phyloP scores from a whole-genome alignment of 2,329 filamentous ascomycete species.

The Amylocarpus encephaloides region DNA sequence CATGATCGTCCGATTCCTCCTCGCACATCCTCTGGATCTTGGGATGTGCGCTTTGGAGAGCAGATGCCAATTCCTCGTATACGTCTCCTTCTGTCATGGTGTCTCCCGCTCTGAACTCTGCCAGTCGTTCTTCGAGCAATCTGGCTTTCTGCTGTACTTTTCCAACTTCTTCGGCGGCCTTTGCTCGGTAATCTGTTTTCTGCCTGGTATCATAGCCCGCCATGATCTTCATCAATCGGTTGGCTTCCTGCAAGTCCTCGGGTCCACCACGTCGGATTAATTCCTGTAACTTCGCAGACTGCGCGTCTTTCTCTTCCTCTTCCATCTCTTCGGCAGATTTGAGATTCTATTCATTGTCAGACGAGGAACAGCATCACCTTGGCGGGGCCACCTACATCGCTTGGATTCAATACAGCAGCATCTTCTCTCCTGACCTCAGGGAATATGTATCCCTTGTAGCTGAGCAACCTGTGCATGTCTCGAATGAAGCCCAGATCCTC shows the following conservation, averaged over 20 bases:
- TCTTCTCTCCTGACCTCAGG: slow-evolving; percentile 89
- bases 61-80: slow-evolving; percentile 78
- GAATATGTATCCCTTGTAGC: slow-evolving; percentile 96
- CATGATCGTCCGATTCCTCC: slow-evolving; percentile 93
- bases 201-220: slow-evolving; percentile 91
- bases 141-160: slow-evolving; percentile 95
- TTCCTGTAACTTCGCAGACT: slow-evolving; percentile 97
- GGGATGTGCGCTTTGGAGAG: slow-evolving; percentile 87
- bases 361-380: background rate
- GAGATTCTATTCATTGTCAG: slow-evolving; percentile 60
- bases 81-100: slow-evolving; percentile 63
- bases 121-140: slow-evolving; percentile 85
- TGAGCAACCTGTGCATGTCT: slow-evolving; percentile 93
- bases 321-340: slow-evolving; percentile 99
- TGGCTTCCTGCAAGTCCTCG: slow-evolving; percentile 92
- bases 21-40: slow-evolving; percentile 99
- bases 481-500: slow-evolving; percentile 93
- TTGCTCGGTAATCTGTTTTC: slow-evolving; percentile 96
- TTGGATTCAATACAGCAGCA: slow-evolving; percentile 92
- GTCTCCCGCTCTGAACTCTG: slow-evolving; percentile 76
- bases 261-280: slow-evolving; percentile 87
- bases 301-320: slow-evolving; percentile 87
- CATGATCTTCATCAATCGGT: slow-evolving; percentile 98
- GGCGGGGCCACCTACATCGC: slow-evolving; percentile 64
- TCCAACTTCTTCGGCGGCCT: slow-evolving; percentile 89